Percentiles rank a stretch among this genome's conserved stretches.
Conservation (phyloP, 2,329 filamentous ascomycete species). For the Ilyonectria mors-panacis region DNA sequence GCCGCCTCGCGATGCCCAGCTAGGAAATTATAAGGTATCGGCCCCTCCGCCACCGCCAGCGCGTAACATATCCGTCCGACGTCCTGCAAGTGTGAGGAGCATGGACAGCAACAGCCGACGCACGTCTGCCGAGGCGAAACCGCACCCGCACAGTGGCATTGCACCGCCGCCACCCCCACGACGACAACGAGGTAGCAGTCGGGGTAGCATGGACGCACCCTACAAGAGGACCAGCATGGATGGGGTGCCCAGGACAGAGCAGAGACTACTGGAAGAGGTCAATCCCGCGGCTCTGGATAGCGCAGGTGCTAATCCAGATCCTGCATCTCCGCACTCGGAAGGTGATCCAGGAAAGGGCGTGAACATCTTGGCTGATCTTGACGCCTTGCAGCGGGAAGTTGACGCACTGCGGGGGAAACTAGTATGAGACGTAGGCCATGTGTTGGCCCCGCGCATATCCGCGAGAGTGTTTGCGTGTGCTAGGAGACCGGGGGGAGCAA, state of each 20-base stretch:
- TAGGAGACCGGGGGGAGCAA: background rate
- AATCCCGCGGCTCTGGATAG: constrained; percentile 9
- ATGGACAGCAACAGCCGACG: constrained; percentile 55
- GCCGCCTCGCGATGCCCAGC: constrained; percentile 32
- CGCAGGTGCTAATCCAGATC: constrained; percentile 26
- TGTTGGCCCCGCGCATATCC: constrained; percentile 10
- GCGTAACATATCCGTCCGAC: constrained; percentile 60
- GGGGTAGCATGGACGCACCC: constrained; percentile 57
- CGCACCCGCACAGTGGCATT: constrained; percentile 42
- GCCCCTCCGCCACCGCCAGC: constrained; percentile 63
- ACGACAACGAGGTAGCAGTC: constrained; percentile 64
- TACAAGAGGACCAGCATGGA: constrained; percentile 54
- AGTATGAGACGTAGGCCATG: constrained; percentile 36
- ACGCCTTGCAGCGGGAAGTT: constrained; percentile 81
- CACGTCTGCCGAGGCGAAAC: constrained; percentile 48
- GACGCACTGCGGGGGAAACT: constrained; percentile 69
- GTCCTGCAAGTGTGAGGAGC: constrained; percentile 61
- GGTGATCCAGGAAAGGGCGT: constrained; percentile 53
- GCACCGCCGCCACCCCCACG: constrained; percentile 65
- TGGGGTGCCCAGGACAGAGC: constrained; percentile 39
- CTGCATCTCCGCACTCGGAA: constrained; percentile 37
- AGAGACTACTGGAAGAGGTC: constrained; percentile 38
- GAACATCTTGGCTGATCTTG: constrained; percentile 81
- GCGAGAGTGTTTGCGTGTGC: background rate
- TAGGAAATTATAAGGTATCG: constrained; percentile 38